A percentile compares a stretch with the other conserved stretches of the same genome.
phyloP scores from a whole-genome alignment of 1,139 yeast species.

The Candida dubliniensis region DNA sequence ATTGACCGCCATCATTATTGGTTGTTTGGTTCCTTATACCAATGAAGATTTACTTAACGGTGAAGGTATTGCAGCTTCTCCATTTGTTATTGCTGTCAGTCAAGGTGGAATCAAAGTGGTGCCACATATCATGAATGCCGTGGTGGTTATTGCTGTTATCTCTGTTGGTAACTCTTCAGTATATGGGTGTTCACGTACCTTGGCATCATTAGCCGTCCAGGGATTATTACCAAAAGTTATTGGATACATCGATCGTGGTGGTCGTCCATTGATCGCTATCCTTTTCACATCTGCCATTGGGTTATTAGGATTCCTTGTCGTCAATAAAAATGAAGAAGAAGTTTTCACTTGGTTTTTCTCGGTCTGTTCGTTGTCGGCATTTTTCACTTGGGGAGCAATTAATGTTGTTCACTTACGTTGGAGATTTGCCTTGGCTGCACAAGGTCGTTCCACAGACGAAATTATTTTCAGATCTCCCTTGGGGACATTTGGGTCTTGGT shows the following conservation, averaged over 20 bases:
- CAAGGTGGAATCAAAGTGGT: conserved; percentile 39
- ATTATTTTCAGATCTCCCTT: conserved; percentile 48
- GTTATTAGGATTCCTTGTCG: conserved; percentile 60
- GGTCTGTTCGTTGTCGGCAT: conserved; percentile 59
- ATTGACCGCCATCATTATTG: conserved; percentile 46
- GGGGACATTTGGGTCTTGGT: conserved; percentile 48
- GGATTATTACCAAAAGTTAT: conserved; percentile 44
- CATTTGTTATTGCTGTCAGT: conserved; percentile 43
- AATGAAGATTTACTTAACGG: conserved; percentile 38
- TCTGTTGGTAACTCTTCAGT: conserved; percentile 59
- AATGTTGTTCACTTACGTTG: conserved; percentile 41
- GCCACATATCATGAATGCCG: conserved; percentile 56
- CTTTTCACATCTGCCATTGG: conserved; percentile 54
- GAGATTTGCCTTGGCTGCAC: conserved; percentile 36
- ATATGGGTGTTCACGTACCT: conserved; percentile 55
- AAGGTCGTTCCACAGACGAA: conserved; percentile 44
- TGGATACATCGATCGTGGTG: conserved; percentile 56
- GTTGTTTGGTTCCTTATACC: conserved; percentile 46
- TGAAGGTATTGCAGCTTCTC: conserved; percentile 35
- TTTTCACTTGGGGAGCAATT: conserved; percentile 53
- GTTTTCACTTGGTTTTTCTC: conserved; percentile 69
- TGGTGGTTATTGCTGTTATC: conserved; percentile 49
- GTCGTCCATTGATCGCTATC: conserved; percentile 58
- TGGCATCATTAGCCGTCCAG: conserved; percentile 54
- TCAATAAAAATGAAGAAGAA: conserved; percentile 43